Conservation (phyloP, 495 filamentous ascomycete species). For the Penicillium argentinense region DNA sequence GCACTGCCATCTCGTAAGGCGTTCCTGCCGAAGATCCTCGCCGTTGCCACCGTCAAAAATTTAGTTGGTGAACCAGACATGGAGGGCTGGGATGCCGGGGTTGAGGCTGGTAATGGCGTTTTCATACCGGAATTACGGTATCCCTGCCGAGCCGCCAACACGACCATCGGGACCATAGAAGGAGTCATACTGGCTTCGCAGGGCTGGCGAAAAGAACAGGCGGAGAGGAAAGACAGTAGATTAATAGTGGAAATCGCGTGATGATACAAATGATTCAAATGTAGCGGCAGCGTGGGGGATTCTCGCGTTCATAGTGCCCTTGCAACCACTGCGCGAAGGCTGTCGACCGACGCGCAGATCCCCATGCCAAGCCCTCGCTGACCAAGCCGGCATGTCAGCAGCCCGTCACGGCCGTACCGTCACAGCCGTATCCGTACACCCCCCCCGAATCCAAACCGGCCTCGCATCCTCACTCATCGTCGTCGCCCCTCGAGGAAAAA, state of each 20-base stretch:
- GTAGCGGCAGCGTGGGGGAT: too few species aligned
- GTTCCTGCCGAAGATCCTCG: constrained; percentile 7
- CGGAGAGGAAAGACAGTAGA: too few species aligned
- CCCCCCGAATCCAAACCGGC: neutral
- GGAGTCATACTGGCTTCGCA: too few species aligned
- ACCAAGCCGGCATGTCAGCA: constrained; percentile 11
- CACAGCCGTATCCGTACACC: neutral
- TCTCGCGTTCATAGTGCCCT: too few species aligned
- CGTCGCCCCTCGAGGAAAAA: constrained; percentile 14
- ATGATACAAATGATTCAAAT: too few species aligned
- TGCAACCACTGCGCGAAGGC: too few species aligned
- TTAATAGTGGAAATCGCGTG: too few species aligned
- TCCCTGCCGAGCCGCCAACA: neutral
- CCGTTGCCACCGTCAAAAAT: constrained; percentile 29
- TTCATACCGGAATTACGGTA: constrained; percentile 11
- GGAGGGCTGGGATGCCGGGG: constrained; percentile 6
- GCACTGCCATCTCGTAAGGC: too few species aligned
- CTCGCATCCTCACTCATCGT: constrained; percentile 18
- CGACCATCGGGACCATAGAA: too few species aligned
- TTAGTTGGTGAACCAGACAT: constrained; percentile 18
- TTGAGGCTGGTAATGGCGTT: constrained; percentile 9
- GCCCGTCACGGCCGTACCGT: neutral
- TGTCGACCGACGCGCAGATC: too few species aligned
- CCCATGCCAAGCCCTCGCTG: constrained; percentile 6
- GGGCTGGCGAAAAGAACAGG: too few species aligned